phyloP scores from a whole-genome alignment of 1,284 basidiomycete species.

The Malassezia globosa region DNA sequence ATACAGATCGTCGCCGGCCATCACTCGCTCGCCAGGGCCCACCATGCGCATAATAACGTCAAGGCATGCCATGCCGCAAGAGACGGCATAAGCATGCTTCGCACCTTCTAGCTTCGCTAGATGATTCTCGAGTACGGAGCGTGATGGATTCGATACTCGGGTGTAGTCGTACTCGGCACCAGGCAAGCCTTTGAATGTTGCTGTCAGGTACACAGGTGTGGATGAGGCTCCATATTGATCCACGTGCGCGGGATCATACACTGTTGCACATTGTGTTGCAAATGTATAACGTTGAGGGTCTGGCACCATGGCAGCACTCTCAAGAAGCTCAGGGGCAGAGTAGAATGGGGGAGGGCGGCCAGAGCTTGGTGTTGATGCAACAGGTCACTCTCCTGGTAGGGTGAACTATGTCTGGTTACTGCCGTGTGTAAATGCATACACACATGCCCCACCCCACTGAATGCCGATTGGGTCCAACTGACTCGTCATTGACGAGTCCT shows the following conservation, averaged over 20 bases:
- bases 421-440: too few relatives aligned
- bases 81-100: constrained; percentile 75
- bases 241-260: constrained; percentile 70
- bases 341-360: too few relatives aligned
- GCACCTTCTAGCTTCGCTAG: constrained; percentile 42
- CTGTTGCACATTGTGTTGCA: constrained; percentile 78
- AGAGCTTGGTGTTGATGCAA: too few relatives aligned
- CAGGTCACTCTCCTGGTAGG: too few relatives aligned
- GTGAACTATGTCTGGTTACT: too few relatives aligned
- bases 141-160: constrained; percentile 88
- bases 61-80: constrained; percentile 94
- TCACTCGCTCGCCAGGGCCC: constrained; percentile 84
- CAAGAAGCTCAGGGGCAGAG: neutral
- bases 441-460: too few relatives aligned
- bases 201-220: constrained; percentile 92
- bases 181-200: constrained; percentile 91
- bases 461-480: too few relatives aligned
- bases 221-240: constrained; percentile 91
- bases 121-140: constrained; percentile 50
- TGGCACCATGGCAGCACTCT: constrained; percentile 3
- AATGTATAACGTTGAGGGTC: constrained; percentile 42
- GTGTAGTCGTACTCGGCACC: constrained; percentile 81
- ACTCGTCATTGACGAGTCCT: too few relatives aligned
- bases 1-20: constrained; percentile 94
- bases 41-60: constrained; percentile 88